These are phyloP conservation scores for Microdochium trichocladiopsis DNA, from an alignment of 2,329 filamentous ascomycete species.

Conservation along the genomic window DNA sequence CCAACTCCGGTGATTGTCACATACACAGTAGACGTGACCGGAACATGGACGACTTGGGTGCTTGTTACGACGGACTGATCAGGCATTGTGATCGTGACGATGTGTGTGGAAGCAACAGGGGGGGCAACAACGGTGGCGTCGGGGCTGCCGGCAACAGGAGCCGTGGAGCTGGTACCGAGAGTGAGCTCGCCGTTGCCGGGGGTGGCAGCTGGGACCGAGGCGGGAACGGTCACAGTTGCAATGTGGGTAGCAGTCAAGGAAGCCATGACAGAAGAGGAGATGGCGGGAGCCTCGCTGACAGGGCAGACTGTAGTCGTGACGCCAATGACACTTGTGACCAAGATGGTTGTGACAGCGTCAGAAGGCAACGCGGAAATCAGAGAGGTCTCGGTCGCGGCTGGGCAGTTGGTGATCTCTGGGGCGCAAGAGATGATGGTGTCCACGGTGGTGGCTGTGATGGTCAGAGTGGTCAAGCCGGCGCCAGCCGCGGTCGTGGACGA, in stretches of 20 bases:
- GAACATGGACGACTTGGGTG: not conserved
- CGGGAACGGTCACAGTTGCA: constrained; percentile 4
- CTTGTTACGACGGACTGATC: not conserved
- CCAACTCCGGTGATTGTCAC: not conserved
- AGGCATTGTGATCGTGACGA: constrained; percentile 5
- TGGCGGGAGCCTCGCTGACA: constrained; percentile 12
- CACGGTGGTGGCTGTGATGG: constrained; percentile 14
- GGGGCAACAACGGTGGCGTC: not conserved
- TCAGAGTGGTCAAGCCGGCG: constrained; percentile 13
- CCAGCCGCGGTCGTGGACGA: not conserved
- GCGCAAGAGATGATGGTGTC: constrained; percentile 18
- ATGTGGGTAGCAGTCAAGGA: constrained; percentile 5
- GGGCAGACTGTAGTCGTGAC: constrained; percentile 20
- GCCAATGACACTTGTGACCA: constrained; percentile 16
- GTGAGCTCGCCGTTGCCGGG: not conserved
- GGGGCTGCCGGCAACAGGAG: not conserved
- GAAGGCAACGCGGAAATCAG: constrained; percentile 11
- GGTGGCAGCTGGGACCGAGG: not conserved
- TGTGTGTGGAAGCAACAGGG: constrained; percentile 3
- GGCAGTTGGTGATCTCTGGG: constrained; percentile 16
- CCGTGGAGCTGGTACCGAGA: not conserved
- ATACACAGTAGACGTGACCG: not conserved
- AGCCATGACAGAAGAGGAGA: constrained; percentile 13
- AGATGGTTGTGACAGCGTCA: constrained; percentile 15
- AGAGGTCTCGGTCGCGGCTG: constrained; percentile 12